Percentiles rank a stretch among this genome's conserved stretches.
Evolutionary conservation across 768 basidiomycete genomes (phyloP).

Genomic region (Podaxis rugospora): DNA sequence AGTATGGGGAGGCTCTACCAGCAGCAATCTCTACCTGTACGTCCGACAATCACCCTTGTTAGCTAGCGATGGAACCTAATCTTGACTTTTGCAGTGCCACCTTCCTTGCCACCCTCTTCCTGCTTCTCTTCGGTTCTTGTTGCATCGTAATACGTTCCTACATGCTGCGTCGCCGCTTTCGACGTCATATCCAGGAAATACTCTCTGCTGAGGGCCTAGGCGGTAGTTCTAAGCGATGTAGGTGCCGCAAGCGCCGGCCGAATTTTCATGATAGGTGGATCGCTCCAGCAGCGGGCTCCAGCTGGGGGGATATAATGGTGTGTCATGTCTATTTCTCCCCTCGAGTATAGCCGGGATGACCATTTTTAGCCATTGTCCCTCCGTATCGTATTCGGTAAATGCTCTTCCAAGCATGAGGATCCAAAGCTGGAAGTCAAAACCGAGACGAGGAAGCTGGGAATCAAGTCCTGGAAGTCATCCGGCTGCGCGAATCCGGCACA

Average conservation of each 20-base stretch:
- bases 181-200: conserved; percentile 47
- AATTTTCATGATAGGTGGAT: conserved; percentile 46
- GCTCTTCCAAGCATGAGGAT: neutral
- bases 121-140: conserved; percentile 61
- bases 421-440: neutral
- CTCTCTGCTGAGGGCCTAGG: conserved; percentile 46
- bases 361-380: conserved; percentile 3
- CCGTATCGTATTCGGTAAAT: neutral
- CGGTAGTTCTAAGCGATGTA: conserved; percentile 34
- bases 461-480: conserved; percentile 1
- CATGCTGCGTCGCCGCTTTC: conserved; percentile 54
- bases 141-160: conserved; percentile 63
- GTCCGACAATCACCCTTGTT: conserved; percentile 13
- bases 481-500: neutral
- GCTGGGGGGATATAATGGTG: conserved; percentile 50
- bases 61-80: neutral
- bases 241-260: conserved; percentile 40
- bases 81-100: conserved; percentile 46
- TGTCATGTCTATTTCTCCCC: conserved; percentile 15
- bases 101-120: conserved; percentile 66
- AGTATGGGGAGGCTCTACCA: conserved; percentile 13
- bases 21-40: conserved; percentile 42
- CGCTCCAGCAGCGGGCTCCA: conserved; percentile 23
- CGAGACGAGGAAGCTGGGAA: neutral
- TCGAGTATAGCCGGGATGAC: neutral